Evolutionary conservation across 305 asterid genomes (phyloP), one percentile per base, ranked within the genome.

Genomic region (Plantago lanceolata): DNA sequence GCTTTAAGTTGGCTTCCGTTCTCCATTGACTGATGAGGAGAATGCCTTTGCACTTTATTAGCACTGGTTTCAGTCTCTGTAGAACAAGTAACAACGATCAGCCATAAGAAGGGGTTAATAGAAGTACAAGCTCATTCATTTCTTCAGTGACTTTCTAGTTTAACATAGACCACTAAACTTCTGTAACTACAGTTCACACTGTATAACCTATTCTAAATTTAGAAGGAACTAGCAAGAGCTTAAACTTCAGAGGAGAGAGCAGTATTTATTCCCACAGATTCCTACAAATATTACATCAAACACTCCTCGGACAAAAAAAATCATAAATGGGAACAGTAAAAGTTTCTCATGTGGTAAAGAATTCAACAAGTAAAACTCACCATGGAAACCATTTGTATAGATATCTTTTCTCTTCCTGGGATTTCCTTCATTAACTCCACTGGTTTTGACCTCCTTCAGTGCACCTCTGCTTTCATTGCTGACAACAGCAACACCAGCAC

Each of bases 31-130:
- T 72, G 81, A 56, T 75, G 85, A 64, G 78, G 70, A 71, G 77
- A 71, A 29, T 70, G 75, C 81, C 71, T 73, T 58, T 53, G 83
- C 56, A 81, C 65, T 77, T 87, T 85, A 66, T 64, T 72, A 49
- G 82, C 80, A 83, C 87, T 77, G 65, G 72, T 68, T 75, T 88
- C 89, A 64, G 71, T 63, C 74, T 85, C 96, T 87, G 90, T 57
- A 68, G 76, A 40, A 76, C 61, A 69, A 78, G 82, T 48, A 73
- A 73, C 61, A 66, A 68, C 74, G 73, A 82, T 77, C 74, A 58
- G 51, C 19, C 59, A 72, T 55, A 57, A 68, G 64, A 71, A 59
- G 71, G 62, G 59, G 43, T 50, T 61, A 75, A 64, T 43, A 68
- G 57, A 78, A 68, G 65, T 5, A 67, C 64, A 64, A 53, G 59